These are phyloP conservation scores for Solanum ossicruentum DNA, from an alignment of 257 asterid species.

Conservation along the genomic window DNA sequence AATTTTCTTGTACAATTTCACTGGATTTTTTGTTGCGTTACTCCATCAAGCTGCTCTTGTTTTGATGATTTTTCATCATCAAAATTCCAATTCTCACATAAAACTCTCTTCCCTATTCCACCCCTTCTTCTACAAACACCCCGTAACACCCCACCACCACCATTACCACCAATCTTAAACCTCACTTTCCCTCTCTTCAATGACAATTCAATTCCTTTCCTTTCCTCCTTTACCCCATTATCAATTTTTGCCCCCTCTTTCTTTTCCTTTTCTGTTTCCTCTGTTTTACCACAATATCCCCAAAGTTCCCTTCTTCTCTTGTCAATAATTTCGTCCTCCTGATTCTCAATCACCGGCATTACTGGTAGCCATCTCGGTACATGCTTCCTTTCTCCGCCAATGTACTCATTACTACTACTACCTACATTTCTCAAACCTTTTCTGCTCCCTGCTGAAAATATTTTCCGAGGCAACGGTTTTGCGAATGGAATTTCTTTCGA, in stretches of 20 bases:
- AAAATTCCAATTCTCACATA: conserved; percentile 4
- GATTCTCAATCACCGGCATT: conserved; percentile 14
- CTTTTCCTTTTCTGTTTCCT: background rate
- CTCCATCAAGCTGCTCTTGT: background rate
- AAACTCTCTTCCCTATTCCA: conserved; percentile 26
- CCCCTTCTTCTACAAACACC: conserved; percentile 8
- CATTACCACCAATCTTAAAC: conserved; percentile 10
- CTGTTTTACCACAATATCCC: conserved; percentile 9
- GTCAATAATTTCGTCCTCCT: background rate
- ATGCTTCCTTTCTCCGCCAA: conserved; percentile 14
- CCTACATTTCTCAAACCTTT: background rate
- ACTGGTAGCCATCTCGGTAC: conserved; percentile 47
- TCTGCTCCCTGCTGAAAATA: background rate
- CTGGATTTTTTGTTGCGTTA: background rate
- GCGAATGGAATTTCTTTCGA: conserved; percentile 36
- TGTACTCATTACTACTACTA: background rate
- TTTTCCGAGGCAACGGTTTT: conserved; percentile 19
- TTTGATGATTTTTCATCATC: background rate
- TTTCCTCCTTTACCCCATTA: background rate
- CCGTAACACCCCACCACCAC: background rate
- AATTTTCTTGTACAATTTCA: too few species aligned
- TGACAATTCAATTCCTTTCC: background rate
- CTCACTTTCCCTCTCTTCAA: conserved; percentile 18
- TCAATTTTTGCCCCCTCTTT: background rate
- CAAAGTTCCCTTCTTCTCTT: background rate